Base-by-base conservation (phyloP, 2,329 filamentous ascomycete genomes). In the Colletotrichum acutatum region DNA sequence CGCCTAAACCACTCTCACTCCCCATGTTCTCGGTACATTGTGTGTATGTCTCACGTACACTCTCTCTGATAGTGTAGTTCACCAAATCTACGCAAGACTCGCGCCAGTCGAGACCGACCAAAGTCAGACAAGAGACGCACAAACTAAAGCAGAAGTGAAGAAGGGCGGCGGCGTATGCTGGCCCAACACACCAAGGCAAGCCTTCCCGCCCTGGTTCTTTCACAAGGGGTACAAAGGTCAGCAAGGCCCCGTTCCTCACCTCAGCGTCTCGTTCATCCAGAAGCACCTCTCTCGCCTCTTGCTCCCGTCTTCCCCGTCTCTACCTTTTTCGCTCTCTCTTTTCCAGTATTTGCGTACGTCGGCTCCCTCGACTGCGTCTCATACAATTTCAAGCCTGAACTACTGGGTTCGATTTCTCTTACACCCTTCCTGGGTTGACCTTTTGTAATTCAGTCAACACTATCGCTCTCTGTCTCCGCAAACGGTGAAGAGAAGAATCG, bases 241-340 rank as follows among this genome's bases (percentile, higher is more conserved):
- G 68, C 68, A 63, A 58, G 14, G 54, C 66, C 62, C 54, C 54
- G 62, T 70, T 66, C 54, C 30, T 66, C 67, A 42, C 49, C 66
- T 22, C 32, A 54, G 57, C 24, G 32, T 22, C 32, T 34, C 11
- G 37, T 52, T 46, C 28, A 60, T 22, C 59, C 19, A 24, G 19
- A 60, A 59, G 62, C 68, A 66, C 62, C 54, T 66, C 24, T 49
- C 42, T 49, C 19, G 42, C 42, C 62, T 54, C 63, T 26, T n/a
- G 30, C 52, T 52, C 42, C 37, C 54, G 24, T 30, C 26, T n/a
- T 54, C 32, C n/a, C 30, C 49, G 42, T 54, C 61, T 54, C 28
- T n/a, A n/a, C n/a, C 49, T n/a, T 14, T 14, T 49, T 53, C 14
- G 28, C 59, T 4, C 28, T 42, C 26, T 46, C 37, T 8, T 26